Evolutionary conservation across 225 moss, liverwort and hornwort genomes (phyloP), one percentile per base, ranked within the genome.

Genomic region (Takakia lepidozioides): DNA sequence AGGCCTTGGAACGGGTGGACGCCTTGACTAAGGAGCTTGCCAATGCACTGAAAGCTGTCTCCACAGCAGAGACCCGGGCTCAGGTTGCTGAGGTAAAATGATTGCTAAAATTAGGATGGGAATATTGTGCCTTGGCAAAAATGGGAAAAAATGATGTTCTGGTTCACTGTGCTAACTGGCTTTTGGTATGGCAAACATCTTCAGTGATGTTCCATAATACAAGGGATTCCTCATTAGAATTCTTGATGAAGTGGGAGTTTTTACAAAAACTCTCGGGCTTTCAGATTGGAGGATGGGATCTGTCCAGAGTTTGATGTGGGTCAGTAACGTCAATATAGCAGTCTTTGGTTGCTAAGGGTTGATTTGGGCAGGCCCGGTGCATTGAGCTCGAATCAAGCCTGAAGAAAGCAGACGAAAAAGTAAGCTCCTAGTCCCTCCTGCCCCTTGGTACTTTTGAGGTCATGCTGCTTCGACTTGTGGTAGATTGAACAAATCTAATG

Each of bases 401-500:
- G 76, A 93, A 92, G 75, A 92, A 83, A 59, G 68, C 93, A 23
- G 88, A 93, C 51, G 88, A 88, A 32, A 93, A 93, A 55, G 87
- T 84, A 54, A 23, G 64, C 48, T 25, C 5, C 5, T 43, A 43
- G 39, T 54, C 32, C 46, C 30, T 20, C 13, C 6, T 49, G 1
- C 16, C 27, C 30, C 30, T n/a, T 10, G 29, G 15, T 19, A 49
- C 3, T 49, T 29, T 4, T 43, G 42, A 43, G n/a, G 1, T 8
- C 30, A 32, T 24, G 21, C 44, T 10, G 44, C 5, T 45, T 23
- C 11, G 46, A 17, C 27, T 10, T 32, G 5, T 14, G 0, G 3
- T 41, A 16, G 20, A 1, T 4, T 41, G 17, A 20, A 14, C 20
- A 16, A 19, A n/a, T n/a, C n/a, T n/a, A n/a, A n/a, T n/a, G n/a